Evolutionary conservation across 192 early-diverging fungal genomes (phyloP), one percentile per base, ranked within the genome.

Genomic region (Chytriomyces sp.): DNA sequence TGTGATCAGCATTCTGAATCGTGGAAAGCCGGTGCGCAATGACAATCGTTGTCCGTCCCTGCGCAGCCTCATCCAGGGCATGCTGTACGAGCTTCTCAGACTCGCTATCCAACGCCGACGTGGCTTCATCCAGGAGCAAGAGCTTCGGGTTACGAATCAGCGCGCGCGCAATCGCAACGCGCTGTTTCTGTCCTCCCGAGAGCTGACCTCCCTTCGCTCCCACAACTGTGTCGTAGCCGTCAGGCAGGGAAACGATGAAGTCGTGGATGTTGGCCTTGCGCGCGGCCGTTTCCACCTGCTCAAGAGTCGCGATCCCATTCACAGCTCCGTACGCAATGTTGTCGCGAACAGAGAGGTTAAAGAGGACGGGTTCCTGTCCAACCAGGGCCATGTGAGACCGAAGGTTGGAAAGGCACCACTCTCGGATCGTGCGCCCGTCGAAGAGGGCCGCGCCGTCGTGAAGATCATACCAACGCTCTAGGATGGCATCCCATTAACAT

Each of bases 281-380:
- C 6, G 93, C 93, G 0, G 90, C 93, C 2, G 76, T 68, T 49
- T 86, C 73, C 54, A 97, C 89, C 19, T 89, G 81, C 7, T 82
- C 83, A 52, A 91, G 77, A 0, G 90, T 87, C 17, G 91, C 89
- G 52, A 56, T 30, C 79, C 83, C 72, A 52, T 69, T 54, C 5
- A 44, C 19, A 1, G 74, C 67, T 66, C 73, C 56, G 74, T 93
- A 96, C 5, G 80, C 81, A 58, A 98, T 94, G 85, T 98, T 98
- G 17, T 96, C 94, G 31, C 83, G 84, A 70, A 98, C 91, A 30
- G 89, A 84, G 76, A 93, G 80, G 80, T 95, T 92, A 73, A 96
- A 96, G 39, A 98, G 76, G 39, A 92, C 87, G 3, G 96, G 96
- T 81, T 96, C 95, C 77, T 98, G 96, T 28, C 90, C 90, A 10